Evolutionary conservation across 305 asterid genomes (phyloP).

Genomic region (Plantago coronopus): DNA sequence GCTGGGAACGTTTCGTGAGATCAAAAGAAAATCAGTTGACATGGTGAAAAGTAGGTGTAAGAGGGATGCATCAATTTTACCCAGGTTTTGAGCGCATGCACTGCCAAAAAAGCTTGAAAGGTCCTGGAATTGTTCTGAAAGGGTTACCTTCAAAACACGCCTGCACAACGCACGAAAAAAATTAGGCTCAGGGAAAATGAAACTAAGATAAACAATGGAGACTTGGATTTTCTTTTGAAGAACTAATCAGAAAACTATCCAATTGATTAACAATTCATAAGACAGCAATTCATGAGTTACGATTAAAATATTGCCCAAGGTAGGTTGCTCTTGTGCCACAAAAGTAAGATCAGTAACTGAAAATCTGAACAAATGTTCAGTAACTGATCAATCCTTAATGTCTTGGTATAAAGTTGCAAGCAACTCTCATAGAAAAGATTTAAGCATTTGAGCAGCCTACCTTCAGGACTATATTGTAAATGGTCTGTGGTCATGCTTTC

Average conservation of each 20-base stretch:
- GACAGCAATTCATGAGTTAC: no score
- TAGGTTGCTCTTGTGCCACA: not conserved
- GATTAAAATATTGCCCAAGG: not conserved
- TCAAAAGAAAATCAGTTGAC: not conserved
- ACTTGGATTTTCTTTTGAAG: no score
- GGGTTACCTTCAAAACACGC: slow-evolving; percentile 98
- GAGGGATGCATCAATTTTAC: slow-evolving; percentile 32
- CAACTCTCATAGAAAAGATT: no score
- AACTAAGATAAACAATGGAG: not conserved
- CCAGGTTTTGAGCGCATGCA: slow-evolving; percentile 99
- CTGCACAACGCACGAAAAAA: slow-evolving; percentile 31
- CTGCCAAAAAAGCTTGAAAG: slow-evolving; percentile 82
- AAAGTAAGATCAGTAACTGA: not conserved
- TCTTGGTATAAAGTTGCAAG: no score
- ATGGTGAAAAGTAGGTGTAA: slow-evolving; percentile 4
- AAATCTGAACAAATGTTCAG: not conserved
- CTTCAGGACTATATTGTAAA: no score
- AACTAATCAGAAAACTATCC: not conserved
- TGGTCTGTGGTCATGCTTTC: no score
- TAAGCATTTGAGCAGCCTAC: no score
- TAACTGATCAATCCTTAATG: no score
- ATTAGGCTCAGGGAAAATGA: slow-evolving; percentile 5
- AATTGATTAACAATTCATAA: not conserved
- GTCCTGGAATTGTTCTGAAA: slow-evolving; percentile 93
- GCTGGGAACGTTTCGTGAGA: not conserved